Base-by-base conservation (phyloP, 495 filamentous ascomycete genomes). In the Geoglossum glabrum region DNA sequence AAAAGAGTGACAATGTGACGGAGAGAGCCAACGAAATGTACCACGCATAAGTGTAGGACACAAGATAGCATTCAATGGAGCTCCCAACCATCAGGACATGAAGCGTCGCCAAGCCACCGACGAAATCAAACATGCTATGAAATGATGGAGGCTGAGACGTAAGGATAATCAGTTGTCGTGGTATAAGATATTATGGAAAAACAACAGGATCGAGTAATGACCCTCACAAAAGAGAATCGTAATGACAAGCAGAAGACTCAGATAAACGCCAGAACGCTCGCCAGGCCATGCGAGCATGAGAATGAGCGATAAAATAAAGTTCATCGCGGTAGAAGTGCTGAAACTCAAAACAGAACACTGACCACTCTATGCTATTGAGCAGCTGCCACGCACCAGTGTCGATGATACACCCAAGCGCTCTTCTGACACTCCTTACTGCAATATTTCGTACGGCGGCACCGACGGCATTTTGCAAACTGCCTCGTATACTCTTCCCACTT, bases 391-490 rank as follows among this genome's bases (percentile, higher is more conserved):
- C 92, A 98, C 92, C 92, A 98, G 70, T 96, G 90, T 47, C 92
- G 81, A 66, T 98, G 92, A 69, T 86, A 95, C 13, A 92, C 87
- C 92, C 92, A 98, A 9, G 92, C 92, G 62, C 87, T 89, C 74
- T 98, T 97, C 70, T 98, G 92, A 72, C 92, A 98, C 65, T 96
- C 92, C 71, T 98, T 98, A 78, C 88, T 95, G 82, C 92, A 98
- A 72, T 98, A 98, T 68, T 98, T 98, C 61, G 92, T 98, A 60
- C 92, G 83, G 61, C 92, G 83, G 72, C 92, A 98, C 52, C 92
- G 82, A 46, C 92, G 84, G 71, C 92, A 98, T 69, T 98, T 98
- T 62, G 92, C 92, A 69, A 97, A 98, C 66, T 97, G 90, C 46
- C 92, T 79, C 56, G 90, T 87, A 69, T 76, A 95, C 70, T 94